Percentiles rank a stretch among this genome's conserved stretches.
Conservation (phyloP, 2,329 filamentous ascomycete species). For the Aspergillus piperis region DNA sequence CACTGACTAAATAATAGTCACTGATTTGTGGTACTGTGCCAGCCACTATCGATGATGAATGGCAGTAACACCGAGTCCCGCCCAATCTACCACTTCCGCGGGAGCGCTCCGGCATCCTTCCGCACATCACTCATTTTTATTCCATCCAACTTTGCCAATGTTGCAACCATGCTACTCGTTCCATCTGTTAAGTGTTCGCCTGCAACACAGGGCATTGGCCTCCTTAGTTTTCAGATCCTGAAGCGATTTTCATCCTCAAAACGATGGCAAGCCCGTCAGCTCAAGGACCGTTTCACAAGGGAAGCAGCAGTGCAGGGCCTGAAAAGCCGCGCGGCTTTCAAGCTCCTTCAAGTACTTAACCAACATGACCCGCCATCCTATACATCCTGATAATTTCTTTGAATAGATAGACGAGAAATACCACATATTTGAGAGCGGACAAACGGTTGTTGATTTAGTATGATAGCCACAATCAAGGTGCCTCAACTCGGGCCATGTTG, state of each 20-base stretch:
- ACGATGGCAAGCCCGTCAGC: conserved; percentile 81
- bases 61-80: no score
- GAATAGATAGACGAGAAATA: conserved; percentile 78
- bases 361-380: neutral
- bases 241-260: conserved; percentile 60
- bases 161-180: neutral
- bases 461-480: conserved; percentile 6
- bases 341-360: conserved; percentile 73
- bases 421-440: conserved; percentile 72
- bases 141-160: neutral
- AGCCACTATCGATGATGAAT: no score
- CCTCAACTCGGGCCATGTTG: conserved; percentile 5
- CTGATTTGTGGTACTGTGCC: no score
- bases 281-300: conserved; percentile 68
- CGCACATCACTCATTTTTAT: neutral
- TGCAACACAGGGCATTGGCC: neutral
- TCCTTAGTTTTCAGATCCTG: conserved; percentile 23
- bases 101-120: neutral
- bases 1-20: no score
- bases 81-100: neutral
- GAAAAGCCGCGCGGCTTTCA: conserved; percentile 91
- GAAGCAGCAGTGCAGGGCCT: conserved; percentile 77
- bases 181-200: neutral
- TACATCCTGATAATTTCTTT: neutral
- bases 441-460: conserved; percentile 89